phyloP scores from a whole-genome alignment of 176 grass and related monocot species.

The Triticum turgidum region DNA sequence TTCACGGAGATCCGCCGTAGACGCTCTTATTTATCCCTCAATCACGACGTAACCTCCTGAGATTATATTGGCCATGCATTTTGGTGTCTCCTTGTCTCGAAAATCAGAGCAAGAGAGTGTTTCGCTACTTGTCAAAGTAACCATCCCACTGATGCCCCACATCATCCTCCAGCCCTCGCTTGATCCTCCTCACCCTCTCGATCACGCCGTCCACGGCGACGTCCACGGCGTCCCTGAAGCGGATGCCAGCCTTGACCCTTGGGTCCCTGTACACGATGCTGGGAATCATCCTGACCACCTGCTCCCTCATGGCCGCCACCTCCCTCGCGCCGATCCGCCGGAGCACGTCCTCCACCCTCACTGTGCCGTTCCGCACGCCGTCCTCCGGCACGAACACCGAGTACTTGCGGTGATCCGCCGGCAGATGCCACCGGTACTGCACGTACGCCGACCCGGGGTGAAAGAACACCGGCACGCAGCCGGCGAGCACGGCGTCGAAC shows the following conservation, averaged over 20 bases:
- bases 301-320: conserved; percentile 62
- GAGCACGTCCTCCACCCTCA: conserved; percentile 59
- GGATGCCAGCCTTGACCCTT: background rate
- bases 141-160: conserved; percentile 23
- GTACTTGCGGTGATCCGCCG: conserved; percentile 42
- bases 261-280: conserved; percentile 60
- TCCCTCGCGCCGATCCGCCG: conserved; percentile 13
- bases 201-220: conserved; percentile 49
- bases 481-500: conserved; percentile 70
- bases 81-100: background rate
- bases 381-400: conserved; percentile 69
- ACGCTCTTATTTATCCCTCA: too few species aligned
- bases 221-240: conserved; percentile 57
- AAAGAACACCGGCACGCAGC: conserved; percentile 80
- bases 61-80: background rate
- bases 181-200: conserved; percentile 42
- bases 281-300: conserved; percentile 64
- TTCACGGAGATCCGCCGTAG: too few species aligned
- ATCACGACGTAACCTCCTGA: background rate
- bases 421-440: conserved; percentile 65
- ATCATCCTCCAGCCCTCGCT: conserved; percentile 4
- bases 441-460: conserved; percentile 53
- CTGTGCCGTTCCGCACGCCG: conserved; percentile 49
- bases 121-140: conserved; percentile 28
- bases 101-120: background rate